These are phyloP conservation scores for Xylaria sp. DNA, from an alignment of 2,329 filamentous ascomycete genomes.

Conservation along the genomic window DNA sequence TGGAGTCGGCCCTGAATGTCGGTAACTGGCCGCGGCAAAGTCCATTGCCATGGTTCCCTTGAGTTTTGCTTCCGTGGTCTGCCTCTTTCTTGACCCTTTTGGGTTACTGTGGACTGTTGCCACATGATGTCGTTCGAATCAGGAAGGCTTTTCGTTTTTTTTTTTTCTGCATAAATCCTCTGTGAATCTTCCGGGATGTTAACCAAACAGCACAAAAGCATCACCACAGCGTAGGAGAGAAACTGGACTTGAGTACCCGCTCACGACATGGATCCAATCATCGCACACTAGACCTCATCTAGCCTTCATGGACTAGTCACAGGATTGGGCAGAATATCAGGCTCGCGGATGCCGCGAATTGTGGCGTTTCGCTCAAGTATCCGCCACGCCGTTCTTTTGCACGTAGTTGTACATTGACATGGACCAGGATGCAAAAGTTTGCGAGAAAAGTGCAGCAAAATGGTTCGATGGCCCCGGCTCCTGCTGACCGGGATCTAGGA, in stretches of 20 bases:
- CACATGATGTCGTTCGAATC: not conserved
- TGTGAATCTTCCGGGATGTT: not conserved
- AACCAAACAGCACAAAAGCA: no score
- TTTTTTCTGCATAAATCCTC: no score
- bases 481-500: constrained; percentile 6
- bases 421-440: not conserved
- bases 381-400: not conserved
- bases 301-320: not conserved
- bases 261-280: not conserved
- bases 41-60: not conserved
- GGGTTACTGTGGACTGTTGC: not conserved
- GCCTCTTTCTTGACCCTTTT: not conserved
- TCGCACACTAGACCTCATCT: not conserved
- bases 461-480: not conserved
- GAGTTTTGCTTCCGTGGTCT: not conserved
- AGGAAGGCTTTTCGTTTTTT: not conserved
- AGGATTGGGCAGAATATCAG: not conserved
- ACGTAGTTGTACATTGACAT: no score
- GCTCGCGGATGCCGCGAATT: not conserved
- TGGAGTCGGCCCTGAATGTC: not conserved
- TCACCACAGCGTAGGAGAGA: no score
- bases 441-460: not conserved
- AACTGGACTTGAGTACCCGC: no score
- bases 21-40: not conserved
- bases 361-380: not conserved